Evolutionary conservation across 345 rosid species (phyloP).

Genomic region (Citrus maxima): DNA sequence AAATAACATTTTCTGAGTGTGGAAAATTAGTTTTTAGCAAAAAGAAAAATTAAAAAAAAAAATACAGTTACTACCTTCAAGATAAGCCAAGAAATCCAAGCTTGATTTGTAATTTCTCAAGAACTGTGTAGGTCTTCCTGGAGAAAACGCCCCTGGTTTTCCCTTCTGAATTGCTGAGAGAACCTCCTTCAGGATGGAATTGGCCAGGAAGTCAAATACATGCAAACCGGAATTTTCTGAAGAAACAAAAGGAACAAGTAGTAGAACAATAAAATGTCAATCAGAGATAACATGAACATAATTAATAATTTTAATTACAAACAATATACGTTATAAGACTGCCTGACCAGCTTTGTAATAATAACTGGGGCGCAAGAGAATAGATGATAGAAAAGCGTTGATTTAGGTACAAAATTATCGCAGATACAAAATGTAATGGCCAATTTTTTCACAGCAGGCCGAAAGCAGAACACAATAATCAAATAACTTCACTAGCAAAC

Average conservation of each 20-base stretch:
- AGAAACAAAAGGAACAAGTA: not conserved
- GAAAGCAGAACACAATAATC: not conserved
- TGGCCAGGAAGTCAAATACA: slow-evolving; percentile 90
- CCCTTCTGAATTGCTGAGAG: slow-evolving; percentile 79
- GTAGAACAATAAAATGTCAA: not conserved
- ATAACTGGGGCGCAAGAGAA: not conserved
- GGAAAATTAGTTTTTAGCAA: not conserved
- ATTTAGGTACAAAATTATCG: not conserved
- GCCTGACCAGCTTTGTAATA: not conserved
- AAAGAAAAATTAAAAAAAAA: not conserved
- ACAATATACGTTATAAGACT: not conserved
- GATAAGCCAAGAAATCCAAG: slow-evolving; percentile 75
- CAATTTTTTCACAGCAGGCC: not conserved
- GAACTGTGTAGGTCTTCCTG: slow-evolving; percentile 96
- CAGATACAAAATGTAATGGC: not conserved
- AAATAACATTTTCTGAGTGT: not conserved
- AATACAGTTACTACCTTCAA: slow-evolving; percentile 71
- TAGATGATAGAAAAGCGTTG: not conserved
- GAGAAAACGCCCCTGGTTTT: slow-evolving; percentile 97
- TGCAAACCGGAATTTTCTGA: slow-evolving; percentile 96
- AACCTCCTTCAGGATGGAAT: slow-evolving; percentile 94
- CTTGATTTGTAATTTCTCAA: slow-evolving; percentile 89
- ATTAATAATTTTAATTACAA: not conserved
- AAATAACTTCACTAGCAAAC: not conserved
- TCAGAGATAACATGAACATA: not conserved